Evolutionary conservation across 2,329 filamentous ascomycete genomes (phyloP).

Genomic region (Phialophora verrucosa): DNA sequence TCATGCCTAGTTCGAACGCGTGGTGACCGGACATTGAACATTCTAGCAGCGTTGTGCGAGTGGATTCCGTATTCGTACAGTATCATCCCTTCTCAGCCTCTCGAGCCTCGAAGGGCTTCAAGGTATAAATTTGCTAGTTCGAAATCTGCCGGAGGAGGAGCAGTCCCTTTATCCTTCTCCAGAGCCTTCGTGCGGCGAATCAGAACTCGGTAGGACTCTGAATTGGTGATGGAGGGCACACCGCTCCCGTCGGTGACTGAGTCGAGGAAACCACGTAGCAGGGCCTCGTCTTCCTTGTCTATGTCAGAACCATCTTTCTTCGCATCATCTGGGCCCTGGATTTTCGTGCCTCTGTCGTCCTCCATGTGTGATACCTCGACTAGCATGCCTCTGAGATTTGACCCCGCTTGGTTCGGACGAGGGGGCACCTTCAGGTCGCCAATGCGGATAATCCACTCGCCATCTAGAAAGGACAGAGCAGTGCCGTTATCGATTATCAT

Average conservation of each 20-base stretch:
- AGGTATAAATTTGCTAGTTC: constrained; percentile 36
- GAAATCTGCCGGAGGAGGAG: constrained; percentile 20
- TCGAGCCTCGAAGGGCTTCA: constrained; percentile 31
- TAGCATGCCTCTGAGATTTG: constrained; percentile 32
- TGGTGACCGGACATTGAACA: background rate
- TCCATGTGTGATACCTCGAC: constrained; percentile 32
- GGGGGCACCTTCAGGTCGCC: constrained; percentile 36
- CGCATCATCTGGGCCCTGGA: constrained; percentile 8
- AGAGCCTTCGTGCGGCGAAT: constrained; percentile 24
- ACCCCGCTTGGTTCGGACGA: constrained; percentile 27
- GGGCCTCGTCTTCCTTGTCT: constrained; percentile 29
- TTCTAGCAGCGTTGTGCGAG: background rate
- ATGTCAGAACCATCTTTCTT: constrained; percentile 10
- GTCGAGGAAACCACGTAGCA: constrained; percentile 31
- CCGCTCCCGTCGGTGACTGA: constrained; percentile 31
- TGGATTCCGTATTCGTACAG: background rate
- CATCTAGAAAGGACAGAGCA: constrained; percentile 28
- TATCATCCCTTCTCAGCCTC: constrained; percentile 9
- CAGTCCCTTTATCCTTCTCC: constrained; percentile 8
- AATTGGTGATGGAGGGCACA: constrained; percentile 22
- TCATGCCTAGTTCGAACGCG: background rate
- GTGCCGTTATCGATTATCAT: constrained; percentile 37
- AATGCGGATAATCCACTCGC: constrained; percentile 34
- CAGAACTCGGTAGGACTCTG: constrained; percentile 14
- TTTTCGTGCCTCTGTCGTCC: background rate